Evolutionary conservation across 2,329 filamentous ascomycete species (phyloP).

Genomic region (Penicillium nordicum): DNA sequence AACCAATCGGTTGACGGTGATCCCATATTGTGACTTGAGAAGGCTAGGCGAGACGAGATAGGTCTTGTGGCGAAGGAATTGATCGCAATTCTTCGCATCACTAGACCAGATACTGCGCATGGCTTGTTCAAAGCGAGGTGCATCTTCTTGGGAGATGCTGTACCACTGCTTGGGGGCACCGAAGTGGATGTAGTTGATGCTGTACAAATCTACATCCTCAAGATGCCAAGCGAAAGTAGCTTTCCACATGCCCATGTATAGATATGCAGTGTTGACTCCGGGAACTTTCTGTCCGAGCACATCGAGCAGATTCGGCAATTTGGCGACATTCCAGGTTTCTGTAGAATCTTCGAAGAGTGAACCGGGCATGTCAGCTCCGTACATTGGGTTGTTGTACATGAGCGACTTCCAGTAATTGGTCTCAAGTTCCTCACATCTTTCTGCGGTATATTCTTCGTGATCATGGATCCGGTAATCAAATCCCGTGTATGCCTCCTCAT

Average conservation of each 20-base stretch:
- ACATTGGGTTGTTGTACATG: constrained; percentile 90
- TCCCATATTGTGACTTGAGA: constrained; percentile 81
- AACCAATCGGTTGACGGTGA: constrained; percentile 92
- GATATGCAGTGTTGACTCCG: constrained; percentile 94
- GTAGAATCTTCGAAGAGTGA: constrained; percentile 87
- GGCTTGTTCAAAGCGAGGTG: constrained; percentile 83
- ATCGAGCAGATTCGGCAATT: constrained; percentile 88
- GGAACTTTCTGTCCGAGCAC: constrained; percentile 93
- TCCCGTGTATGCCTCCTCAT: constrained; percentile 84
- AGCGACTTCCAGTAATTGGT: constrained; percentile 96
- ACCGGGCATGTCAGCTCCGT: constrained; percentile 93
- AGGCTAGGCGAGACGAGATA: constrained; percentile 92
- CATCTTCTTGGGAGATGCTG: constrained; percentile 94
- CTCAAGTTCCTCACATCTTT: constrained; percentile 92
- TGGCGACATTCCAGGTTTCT: constrained; percentile 88
- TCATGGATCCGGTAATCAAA: constrained; percentile 87
- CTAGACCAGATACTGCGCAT: constrained; percentile 86
- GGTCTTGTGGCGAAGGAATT: constrained; percentile 95
- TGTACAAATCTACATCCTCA: constrained; percentile 97
- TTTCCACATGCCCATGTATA: constrained; percentile 99
- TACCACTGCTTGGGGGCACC: constrained; percentile 99
- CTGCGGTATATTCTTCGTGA: constrained; percentile 80
- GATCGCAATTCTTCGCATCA: constrained; percentile 91
- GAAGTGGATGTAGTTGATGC: constrained; percentile 99
- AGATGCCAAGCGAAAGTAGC: constrained; percentile 99